phyloP scores from a whole-genome alignment of 2,329 filamentous ascomycete species.

The Chrysoporthe deuterocubensis region DNA sequence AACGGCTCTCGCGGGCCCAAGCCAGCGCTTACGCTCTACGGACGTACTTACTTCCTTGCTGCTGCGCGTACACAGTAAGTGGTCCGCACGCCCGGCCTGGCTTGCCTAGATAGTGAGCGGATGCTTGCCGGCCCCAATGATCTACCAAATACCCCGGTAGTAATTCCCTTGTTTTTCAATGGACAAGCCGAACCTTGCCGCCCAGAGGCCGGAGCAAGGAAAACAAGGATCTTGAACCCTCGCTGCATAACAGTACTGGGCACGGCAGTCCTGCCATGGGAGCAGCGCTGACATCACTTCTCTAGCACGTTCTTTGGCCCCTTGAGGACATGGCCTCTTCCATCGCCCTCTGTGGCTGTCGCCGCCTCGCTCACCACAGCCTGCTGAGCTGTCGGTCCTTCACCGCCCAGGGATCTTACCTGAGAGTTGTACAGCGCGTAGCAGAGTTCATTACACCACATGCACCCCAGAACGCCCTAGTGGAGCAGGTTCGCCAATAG shows the following conservation, averaged over 20 bases:
- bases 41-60: no score
- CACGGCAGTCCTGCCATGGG: neutral
- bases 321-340: neutral
- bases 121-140: no score
- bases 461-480: neutral
- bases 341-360: neutral
- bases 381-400: neutral
- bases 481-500: neutral
- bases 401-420: neutral
- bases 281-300: slow-evolving; percentile 1
- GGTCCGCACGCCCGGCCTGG: no score
- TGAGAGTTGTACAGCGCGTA: neutral
- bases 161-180: neutral
- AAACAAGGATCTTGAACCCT: neutral
- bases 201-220: neutral
- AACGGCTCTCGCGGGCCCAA: neutral
- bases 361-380: no score
- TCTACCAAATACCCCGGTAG: no score
- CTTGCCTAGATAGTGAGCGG: neutral
- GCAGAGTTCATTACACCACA: neutral
- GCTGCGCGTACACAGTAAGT: no score
- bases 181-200: neutral
- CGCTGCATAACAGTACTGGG: neutral
- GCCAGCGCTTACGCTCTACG: no score
- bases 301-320: neutral